Percentiles rank a stretch among this genome's conserved stretches.
Evolutionary conservation across 1,284 basidiomycete genomes (phyloP).

Genomic region (Irpex sp.): DNA sequence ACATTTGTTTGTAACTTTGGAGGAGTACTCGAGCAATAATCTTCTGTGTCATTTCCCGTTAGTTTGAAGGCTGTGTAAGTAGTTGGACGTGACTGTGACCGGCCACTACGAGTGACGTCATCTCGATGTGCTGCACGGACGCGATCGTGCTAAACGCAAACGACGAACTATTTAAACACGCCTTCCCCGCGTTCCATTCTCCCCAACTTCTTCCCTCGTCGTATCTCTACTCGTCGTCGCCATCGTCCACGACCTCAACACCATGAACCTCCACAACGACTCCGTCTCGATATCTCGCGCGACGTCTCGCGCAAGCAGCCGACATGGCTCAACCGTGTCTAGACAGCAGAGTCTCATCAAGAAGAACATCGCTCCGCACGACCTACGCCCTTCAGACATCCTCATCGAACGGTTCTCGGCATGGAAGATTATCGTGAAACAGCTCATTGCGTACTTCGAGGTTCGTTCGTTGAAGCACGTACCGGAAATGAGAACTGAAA

Average conservation of each 20-base stretch:
- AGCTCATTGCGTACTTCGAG: slow-evolving; percentile 85
- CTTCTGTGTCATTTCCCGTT: too few species aligned
- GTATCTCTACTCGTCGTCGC: background rate
- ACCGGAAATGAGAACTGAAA: background rate
- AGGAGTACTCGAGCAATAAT: background rate
- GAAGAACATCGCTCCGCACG: slow-evolving; percentile 85
- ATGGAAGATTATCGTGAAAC: slow-evolving; percentile 95
- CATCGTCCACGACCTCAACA: slow-evolving; percentile 1
- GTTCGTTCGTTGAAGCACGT: slow-evolving; percentile 21
- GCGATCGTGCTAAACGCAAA: background rate
- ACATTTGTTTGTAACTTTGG: background rate
- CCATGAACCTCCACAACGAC: slow-evolving; percentile 34
- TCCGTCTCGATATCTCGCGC: slow-evolving; percentile 54
- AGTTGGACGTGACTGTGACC: background rate
- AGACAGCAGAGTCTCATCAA: slow-evolving; percentile 82
- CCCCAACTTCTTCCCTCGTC: background rate
- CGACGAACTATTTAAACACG: background rate
- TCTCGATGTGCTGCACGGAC: background rate
- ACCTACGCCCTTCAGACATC: slow-evolving; percentile 91
- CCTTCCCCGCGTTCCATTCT: background rate
- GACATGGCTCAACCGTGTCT: slow-evolving; percentile 62
- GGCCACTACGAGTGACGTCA: background rate
- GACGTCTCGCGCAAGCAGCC: slow-evolving; percentile 59
- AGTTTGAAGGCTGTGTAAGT: too few species aligned
- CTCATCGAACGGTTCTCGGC: slow-evolving; percentile 93